Conservation (phyloP, 805 yeast species). For the Candida tallmaniae region DNA sequence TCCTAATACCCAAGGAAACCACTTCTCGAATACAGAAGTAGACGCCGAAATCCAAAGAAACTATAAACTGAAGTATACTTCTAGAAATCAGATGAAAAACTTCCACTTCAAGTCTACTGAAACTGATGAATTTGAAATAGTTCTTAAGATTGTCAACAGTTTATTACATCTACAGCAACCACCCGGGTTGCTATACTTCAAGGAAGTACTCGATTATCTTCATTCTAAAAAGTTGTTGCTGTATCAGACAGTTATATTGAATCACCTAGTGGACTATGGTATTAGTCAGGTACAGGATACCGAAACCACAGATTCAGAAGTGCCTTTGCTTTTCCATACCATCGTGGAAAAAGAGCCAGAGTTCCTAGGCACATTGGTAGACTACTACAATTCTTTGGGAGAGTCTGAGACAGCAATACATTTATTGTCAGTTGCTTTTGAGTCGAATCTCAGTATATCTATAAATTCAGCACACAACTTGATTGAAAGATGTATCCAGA, state of each 20-base stretch:
- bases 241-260: constrained; percentile 6
- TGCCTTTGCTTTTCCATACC: constrained; percentile 19
- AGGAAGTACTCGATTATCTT: constrained; percentile 2
- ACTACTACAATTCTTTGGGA: too few relatives aligned
- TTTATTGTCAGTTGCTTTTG: too few relatives aligned
- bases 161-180: constrained; percentile 5
- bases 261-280: constrained; percentile 4
- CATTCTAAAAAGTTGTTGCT: background rate
- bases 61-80: constrained; percentile 3
- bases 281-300: constrained; percentile 5
- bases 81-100: too few relatives aligned
- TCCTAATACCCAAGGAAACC: too few relatives aligned
- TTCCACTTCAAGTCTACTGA: background rate
- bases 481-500: too few relatives aligned
- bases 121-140: background rate
- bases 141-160: background rate
- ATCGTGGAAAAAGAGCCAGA: constrained; percentile 27
- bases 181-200: constrained; percentile 7
- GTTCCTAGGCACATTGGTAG: constrained; percentile 22
- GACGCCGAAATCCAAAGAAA: too few relatives aligned
- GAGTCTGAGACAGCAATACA: too few relatives aligned
- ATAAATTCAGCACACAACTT: too few relatives aligned
- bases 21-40: too few relatives aligned
- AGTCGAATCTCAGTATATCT: too few relatives aligned
- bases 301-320: background rate